Base-by-base conservation (phyloP, 345 rosid genomes). In the Gossypium bickii region DNA sequence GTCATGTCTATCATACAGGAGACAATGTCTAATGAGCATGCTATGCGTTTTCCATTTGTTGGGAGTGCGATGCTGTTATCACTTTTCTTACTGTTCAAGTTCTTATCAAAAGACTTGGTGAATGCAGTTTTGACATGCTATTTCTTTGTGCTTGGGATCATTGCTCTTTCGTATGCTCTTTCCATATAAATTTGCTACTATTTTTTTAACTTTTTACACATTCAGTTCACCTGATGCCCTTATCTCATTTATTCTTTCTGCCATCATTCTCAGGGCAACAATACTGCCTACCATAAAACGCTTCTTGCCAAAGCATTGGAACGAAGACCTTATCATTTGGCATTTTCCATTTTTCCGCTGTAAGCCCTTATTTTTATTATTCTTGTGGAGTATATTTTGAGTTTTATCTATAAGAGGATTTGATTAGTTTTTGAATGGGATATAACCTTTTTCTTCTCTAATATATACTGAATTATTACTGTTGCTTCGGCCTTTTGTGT, bases 11-110 rank as follows among this genome's bases (percentile, higher is more conserved):
- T 55, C 38, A 9, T 41, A 80, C 92, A 93, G 99, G 98, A 95
- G 83, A 91, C 97, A 1, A 91, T 95, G 99, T 95, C 98, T 11
- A 91, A 88, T 52, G 97, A 96, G 59, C 99, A 96, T 82, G 99
- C 99, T 6, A 96, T 96, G 99, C 97, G 99, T 76, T 93, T 96
- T 80, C 99, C 99, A 1, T 88, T 96, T 76, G 90, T 96, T 73
- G 99, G 99, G 77, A 96, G 99, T 83, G 98, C 99, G 15, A 87
- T 96, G 98, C 84, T 96, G 82, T 76, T 96, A 57, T 96, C 99
- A 6, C 86, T 96, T 76, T 93, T 96, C 89, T 86, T 96, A 74
- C 88, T 96, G 77, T 93, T 96, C 90, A 96, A 96, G 85, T 96
- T 93, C 84, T 87, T 93, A 70, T 92, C 97, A 0, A 93, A 96